Base-by-base conservation (phyloP, 192 early-diverging fungal genomes). In the Polychytrium aggregatum region DNA sequence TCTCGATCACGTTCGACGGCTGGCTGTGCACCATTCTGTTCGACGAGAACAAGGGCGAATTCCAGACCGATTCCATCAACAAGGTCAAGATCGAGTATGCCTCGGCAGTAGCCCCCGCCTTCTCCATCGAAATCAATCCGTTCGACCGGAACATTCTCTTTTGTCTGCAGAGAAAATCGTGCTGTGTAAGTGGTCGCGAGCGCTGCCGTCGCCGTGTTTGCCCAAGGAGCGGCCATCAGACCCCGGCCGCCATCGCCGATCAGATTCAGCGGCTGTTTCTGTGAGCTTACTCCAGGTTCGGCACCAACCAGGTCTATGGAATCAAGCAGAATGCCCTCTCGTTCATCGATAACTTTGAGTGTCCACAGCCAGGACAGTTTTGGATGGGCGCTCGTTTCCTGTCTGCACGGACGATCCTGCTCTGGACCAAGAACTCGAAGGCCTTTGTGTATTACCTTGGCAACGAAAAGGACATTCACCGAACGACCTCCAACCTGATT, bases 351-450 rank as follows among this genome's bases (percentile, higher is more conserved):
- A 16, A 35, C 30, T 13, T 31, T 31, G n/a, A 31, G 6, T 48
- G 26, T 7, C 17, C 25, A 11, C 9, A 13, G 50, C 27, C 33
- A 28, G n/a, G 1, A 6, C 24, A 26, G 9, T 55, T 8, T 10
- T 70, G 67, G 67, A 42, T 17, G 21, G 56, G 60, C 36, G 64
- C 52, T 8, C 29, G 30, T 4, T 71, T 67, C 29, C 35, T 67
- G 16, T 60, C 60, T 21, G 41, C 60, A 10, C 37, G 41, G 9
- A 59, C 50, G 6, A 25, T 67, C 13, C 34, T 67, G 4, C 50
- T 71, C 8, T 71, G 68, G 53, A 67, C 60, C 34, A n/a, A 22
- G 11, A 40, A 8, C 13, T 25, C 20, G 26, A 39, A 21, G 1
- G 35, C 47, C 4, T 51, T 40, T 53, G 5, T 65, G n/a, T 68